phyloP scores from a whole-genome alignment of 1,139 yeast genomes.

The Sporopachydermia cereana region DNA sequence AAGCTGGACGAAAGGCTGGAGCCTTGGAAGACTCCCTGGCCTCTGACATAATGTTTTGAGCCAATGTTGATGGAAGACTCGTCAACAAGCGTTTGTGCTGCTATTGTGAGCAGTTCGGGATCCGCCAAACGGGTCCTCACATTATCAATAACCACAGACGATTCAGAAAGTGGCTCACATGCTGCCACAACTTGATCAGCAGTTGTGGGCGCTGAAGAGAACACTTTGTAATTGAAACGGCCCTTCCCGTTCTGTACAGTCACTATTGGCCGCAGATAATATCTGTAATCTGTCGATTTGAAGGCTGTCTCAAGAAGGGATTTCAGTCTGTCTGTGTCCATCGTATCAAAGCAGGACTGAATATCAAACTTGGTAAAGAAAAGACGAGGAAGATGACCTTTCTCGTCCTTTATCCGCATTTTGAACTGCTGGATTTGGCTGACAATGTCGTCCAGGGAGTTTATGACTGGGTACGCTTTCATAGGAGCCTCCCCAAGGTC shows the following conservation, averaged over 20 bases:
- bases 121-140: neutral
- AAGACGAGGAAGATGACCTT: conserved; percentile 25
- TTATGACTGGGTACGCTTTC: neutral
- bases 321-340: conserved; percentile 41
- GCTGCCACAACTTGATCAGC: neutral
- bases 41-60: conserved; percentile 32
- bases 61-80: conserved; percentile 28
- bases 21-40: conserved; percentile 78
- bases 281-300: conserved; percentile 5
- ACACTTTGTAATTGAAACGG: conserved; percentile 10
- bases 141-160: neutral
- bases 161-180: too few species aligned
- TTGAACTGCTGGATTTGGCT: conserved; percentile 12
- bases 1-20: conserved; percentile 63
- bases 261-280: neutral
- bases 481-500: too few species aligned
- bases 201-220: neutral
- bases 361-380: conserved; percentile 67
- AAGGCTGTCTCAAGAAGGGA: conserved; percentile 10
- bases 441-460: conserved; percentile 17
- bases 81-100: conserved; percentile 29
- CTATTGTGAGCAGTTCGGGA: neutral
- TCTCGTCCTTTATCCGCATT: conserved; percentile 6
- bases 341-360: conserved; percentile 65
- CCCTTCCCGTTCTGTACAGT: conserved; percentile 12